phyloP scores from a whole-genome alignment of 2,329 filamentous ascomycete genomes.

The Graphiopsis chlorocephala region DNA sequence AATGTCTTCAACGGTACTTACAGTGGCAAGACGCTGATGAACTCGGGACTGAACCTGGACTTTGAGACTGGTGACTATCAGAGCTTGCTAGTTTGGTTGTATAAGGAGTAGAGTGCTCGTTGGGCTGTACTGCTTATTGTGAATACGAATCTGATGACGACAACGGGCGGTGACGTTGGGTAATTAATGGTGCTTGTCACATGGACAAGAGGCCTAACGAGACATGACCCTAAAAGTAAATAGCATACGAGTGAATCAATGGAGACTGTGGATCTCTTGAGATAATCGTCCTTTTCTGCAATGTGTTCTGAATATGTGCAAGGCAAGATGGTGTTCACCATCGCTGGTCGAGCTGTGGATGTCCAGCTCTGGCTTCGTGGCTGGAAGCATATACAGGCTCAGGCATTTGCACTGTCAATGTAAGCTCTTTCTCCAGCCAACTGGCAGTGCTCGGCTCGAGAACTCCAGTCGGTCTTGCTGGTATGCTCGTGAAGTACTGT shows the following conservation, averaged over 20 bases:
- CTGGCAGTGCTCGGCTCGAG: background rate
- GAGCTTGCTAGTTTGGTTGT: constrained; percentile 56
- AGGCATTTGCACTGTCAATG: background rate
- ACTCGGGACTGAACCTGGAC: constrained; percentile 55
- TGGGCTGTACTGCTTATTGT: background rate
- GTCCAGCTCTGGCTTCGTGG: background rate
- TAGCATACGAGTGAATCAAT: background rate
- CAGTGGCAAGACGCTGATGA: constrained; percentile 62
- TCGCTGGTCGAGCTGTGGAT: background rate
- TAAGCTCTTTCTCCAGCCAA: background rate
- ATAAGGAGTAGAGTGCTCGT: constrained; percentile 35
- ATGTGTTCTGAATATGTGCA: background rate
- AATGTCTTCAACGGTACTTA: constrained; percentile 53
- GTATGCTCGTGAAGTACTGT: too few species aligned
- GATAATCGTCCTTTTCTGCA: background rate
- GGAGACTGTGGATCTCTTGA: background rate
- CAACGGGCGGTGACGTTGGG: background rate
- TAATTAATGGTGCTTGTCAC: background rate
- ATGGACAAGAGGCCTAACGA: background rate
- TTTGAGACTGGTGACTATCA: constrained; percentile 54
- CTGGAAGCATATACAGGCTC: background rate
- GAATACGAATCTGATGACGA: background rate
- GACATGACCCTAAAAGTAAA: background rate
- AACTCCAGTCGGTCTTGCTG: too few species aligned
- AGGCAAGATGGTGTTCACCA: background rate